Conservation (phyloP, 2,329 filamentous ascomycete genomes). For the Verticillium nubilum region DNA sequence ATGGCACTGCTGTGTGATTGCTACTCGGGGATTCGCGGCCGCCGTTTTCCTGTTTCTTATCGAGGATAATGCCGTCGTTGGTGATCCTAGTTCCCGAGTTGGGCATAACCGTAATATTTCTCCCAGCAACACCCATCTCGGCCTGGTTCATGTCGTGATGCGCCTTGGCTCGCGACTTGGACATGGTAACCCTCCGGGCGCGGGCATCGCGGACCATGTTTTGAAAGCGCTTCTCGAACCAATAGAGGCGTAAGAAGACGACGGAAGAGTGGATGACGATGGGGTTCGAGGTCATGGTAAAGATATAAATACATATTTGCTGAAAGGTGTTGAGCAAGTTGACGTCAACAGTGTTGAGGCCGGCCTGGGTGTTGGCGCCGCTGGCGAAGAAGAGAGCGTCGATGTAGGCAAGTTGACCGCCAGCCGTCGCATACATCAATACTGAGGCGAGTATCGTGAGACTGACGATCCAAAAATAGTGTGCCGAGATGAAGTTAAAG, state of each 20-base stretch:
- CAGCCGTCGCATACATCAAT: conserved; percentile 59
- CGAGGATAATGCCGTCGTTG: conserved; percentile 53
- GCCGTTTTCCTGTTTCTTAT: conserved; percentile 29
- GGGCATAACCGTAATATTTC: conserved; percentile 62
- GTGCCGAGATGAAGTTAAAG: conserved; percentile 76
- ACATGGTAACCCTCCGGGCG: conserved; percentile 57
- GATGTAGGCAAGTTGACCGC: conserved; percentile 64
- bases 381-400: conserved; percentile 87
- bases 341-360: conserved; percentile 74
- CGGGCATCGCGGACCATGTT: conserved; percentile 71
- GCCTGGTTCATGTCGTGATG: conserved; percentile 36
- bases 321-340: conserved; percentile 66
- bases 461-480: conserved; percentile 79
- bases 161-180: conserved; percentile 52
- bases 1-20: conserved; percentile 7
- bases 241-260: conserved; percentile 89
- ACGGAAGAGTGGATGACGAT: conserved; percentile 82
- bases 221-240: conserved; percentile 97
- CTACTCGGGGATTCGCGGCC: conserved; percentile 11
- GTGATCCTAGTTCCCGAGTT: conserved; percentile 51
- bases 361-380: conserved; percentile 85
- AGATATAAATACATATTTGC: conserved; percentile 66
- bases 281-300: conserved; percentile 71
- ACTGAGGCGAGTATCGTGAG: conserved; percentile 71
- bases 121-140: conserved; percentile 60